Base-by-base conservation (phyloP, 495 filamentous ascomycete genomes). In the Amorphotheca resinae region DNA sequence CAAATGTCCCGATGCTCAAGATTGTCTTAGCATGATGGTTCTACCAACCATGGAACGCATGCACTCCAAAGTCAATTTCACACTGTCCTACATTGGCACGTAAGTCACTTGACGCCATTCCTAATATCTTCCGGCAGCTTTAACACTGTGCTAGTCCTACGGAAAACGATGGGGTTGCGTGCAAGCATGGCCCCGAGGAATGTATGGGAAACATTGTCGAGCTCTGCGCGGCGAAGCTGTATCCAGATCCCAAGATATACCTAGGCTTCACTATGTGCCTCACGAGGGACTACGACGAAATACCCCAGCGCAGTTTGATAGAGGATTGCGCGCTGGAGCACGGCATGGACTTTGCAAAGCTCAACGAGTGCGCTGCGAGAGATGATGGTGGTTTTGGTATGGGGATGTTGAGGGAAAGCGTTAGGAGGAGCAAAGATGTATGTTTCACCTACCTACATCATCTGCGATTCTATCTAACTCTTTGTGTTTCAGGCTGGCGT, bases 141-240 rank as follows among this genome's bases (percentile, higher is more conserved):
- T 32, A 28, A 33, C 7, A n/a, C 22, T n/a, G 14, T 18, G 16
- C 5, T 36, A 67, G 65, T 22, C 65, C 69, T 25, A 73, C 72
- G 5, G 67, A 66, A 16, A 68, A 73, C 57, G 80, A 79, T 57
- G 81, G 80, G 8, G 73, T 88, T 15, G 64, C 68, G 11, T 99
- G 93, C 68, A 93, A 66, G 59, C 91, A 96, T 55, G 93, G 91
- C 4, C 81, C 87, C 4, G 67, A 66, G 11, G 91, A 99, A 65
- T 99, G 91, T 56, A 76, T 96, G 52, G 88, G 88, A 14, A 82
- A 99, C 61, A 93, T 93, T 64, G 68, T 99, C 57, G 79, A 89
- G 50, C 79, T 96, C 43, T 99, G 91, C 66, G 91, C 87, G 20
- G 76, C 79, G 9, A 67, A 77, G 43, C 69, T 89, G 3, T 84